Base-by-base conservation (phyloP, 2,329 filamentous ascomycete genomes). In the Alternaria ethzedia region DNA sequence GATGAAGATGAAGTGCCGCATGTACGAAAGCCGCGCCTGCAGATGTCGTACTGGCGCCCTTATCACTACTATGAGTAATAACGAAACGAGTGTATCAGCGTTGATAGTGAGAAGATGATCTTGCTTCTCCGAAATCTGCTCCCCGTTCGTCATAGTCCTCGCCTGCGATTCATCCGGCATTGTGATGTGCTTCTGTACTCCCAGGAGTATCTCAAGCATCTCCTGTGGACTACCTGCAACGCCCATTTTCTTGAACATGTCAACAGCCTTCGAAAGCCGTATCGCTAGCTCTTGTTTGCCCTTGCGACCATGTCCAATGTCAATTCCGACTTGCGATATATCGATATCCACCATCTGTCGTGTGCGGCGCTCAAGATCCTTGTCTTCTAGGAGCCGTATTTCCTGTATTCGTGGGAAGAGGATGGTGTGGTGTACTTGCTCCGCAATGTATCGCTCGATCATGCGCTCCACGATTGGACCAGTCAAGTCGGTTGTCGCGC, bases 1-100 rank as follows among this genome's bases (percentile, higher is more conserved):
- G 54, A 97, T 94, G 80, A 97, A 99, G 70, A 97, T 96, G 76
- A 97, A 99, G 74, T 97, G 93, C 46, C 95, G 91, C 86, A 98
- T 97, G 78, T 98, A 99, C n/a, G 91, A 86, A 50, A 99, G 83
- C 20, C 95, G 88, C 4, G 96, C 94, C 72, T 97, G 93, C 9
- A 99, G 84, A 79, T 97, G 91, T 62, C 92, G 89, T 25, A 97
- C 89, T 64, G 96, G 92, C 11, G 95, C 93, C 66, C 95, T 88
- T 64, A 99, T 98, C 11, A 99, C 92, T 15, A 99, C 94, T 65
- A 97, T 90, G 20, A 99, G 85, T 13, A 99, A 85, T 63, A 99
- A 83, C 0, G 96, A 97, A 2, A 99, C 96, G 26, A 99, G 83
- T 0, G 95, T 93, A 80, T 99, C 96, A 5, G 96, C 96, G 73